Conservation (phyloP, 495 filamentous ascomycete genomes). For the Neurospora tetrasperma region DNA sequence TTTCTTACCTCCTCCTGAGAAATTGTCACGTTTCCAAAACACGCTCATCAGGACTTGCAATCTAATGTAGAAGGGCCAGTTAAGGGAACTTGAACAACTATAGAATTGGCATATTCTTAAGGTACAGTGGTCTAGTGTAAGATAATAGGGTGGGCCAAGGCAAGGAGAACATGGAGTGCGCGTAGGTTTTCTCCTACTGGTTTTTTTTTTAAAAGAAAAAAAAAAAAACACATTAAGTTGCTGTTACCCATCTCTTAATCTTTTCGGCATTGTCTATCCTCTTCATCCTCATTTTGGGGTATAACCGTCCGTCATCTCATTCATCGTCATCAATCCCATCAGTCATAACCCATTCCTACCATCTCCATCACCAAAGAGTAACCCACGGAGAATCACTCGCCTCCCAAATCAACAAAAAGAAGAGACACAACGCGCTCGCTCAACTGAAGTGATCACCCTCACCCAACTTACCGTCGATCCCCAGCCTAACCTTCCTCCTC, state of each 20-base stretch:
- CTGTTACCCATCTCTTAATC: neutral
- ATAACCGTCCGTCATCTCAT: neutral
- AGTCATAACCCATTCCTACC: neutral
- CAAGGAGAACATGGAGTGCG: neutral
- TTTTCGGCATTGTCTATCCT: neutral
- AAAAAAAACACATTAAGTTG: neutral
- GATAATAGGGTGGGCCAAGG: neutral
- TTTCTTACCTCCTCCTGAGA: too few species aligned
- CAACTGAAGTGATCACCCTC: slow-evolving; percentile 43
- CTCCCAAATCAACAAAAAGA: neutral
- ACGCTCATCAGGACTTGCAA: too few species aligned
- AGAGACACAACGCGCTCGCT: slow-evolving; percentile 1
- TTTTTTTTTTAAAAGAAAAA: too few species aligned
- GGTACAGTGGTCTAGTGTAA: too few species aligned
- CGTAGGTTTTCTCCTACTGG: neutral
- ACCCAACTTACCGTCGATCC: slow-evolving; percentile 29
- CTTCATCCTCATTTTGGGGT: neutral
- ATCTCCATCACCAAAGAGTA: neutral
- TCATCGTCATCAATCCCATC: neutral
- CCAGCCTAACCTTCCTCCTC: slow-evolving; percentile 32
- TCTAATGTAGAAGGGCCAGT: too few species aligned
- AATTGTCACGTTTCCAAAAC: too few species aligned
- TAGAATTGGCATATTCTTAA: too few species aligned
- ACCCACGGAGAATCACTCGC: neutral
- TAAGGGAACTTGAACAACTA: too few species aligned